phyloP scores from a whole-genome alignment of 225 moss, liverwort and hornwort species.

The Thuidium tamariscinum region DNA sequence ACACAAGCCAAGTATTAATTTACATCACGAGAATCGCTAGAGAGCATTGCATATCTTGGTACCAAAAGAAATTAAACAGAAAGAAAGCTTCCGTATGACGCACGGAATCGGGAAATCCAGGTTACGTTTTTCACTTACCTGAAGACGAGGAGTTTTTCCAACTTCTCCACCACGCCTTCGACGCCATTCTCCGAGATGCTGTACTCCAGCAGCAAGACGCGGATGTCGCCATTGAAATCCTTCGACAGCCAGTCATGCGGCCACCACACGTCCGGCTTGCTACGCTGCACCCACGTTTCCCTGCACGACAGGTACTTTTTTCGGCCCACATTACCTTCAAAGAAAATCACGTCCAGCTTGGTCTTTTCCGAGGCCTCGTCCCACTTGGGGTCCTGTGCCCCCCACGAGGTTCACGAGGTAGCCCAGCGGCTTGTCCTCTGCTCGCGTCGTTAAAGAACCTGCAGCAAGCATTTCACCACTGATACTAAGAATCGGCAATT shows the following conservation, averaged over 20 bases:
- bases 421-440: background rate
- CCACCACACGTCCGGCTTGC: constrained; percentile 17
- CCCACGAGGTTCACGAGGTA: background rate
- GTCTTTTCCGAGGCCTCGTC: accelerated
- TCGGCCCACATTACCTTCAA: constrained; percentile 6
- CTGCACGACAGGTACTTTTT: background rate
- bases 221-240: background rate
- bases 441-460: background rate
- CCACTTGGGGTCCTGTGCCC: background rate
- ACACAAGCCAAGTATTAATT: background rate
- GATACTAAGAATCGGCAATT: no score
- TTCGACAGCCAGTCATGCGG: constrained; percentile 17
- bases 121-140: background rate
- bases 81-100: background rate
- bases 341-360: constrained; percentile 7
- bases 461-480: accelerated
- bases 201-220: constrained; percentile 22
- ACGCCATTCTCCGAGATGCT: background rate
- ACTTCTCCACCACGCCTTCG: no score
- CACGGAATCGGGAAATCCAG: background rate
- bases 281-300: no score
- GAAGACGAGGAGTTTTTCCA: no score
- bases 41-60: background rate
- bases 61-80: background rate
- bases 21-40: background rate